Evolutionary conservation across 257 asterid species (phyloP).

Genomic region (Solanum appendiculatum): DNA sequence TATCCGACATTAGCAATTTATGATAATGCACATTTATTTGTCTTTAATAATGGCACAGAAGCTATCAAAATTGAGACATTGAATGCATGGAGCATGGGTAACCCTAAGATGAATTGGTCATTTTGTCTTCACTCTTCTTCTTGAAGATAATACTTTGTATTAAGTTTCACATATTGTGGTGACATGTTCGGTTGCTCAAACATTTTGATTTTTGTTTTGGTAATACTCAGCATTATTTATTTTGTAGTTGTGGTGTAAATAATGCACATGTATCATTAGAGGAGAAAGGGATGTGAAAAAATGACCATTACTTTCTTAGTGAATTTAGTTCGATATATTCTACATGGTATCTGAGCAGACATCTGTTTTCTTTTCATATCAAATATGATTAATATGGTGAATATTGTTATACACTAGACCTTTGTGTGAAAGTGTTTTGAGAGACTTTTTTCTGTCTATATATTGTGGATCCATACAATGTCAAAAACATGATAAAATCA

Average conservation of each 20-base stretch:
- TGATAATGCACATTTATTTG: slow-evolving; percentile 20
- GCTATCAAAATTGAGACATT: slow-evolving; percentile 7
- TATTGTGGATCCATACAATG: neutral
- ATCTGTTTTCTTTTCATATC: neutral
- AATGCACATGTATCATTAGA: too few relatives aligned
- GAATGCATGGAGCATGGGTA: slow-evolving; percentile 31
- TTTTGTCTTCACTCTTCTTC: neutral
- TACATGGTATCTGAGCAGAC: neutral
- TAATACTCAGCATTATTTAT: too few relatives aligned
- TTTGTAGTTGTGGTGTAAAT: too few relatives aligned
- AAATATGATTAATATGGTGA: neutral
- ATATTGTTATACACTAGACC: neutral
- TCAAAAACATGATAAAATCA: neutral
- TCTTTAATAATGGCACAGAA: slow-evolving; percentile 31
- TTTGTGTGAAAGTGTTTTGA: neutral
- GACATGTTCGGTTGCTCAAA: neutral
- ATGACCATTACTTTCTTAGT: too few relatives aligned
- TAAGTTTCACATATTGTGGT: neutral
- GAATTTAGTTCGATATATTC: neutral
- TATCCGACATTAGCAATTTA: slow-evolving; percentile 23
- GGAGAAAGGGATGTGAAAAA: too few relatives aligned
- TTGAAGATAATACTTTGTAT: neutral
- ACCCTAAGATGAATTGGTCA: slow-evolving; percentile 7
- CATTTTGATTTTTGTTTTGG: neutral
- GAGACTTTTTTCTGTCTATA: neutral